A percentile compares a stretch with the other conserved stretches of the same genome.
Evolutionary conservation across 257 asterid species (phyloP).

Genomic region (Solanum dulcamara): DNA sequence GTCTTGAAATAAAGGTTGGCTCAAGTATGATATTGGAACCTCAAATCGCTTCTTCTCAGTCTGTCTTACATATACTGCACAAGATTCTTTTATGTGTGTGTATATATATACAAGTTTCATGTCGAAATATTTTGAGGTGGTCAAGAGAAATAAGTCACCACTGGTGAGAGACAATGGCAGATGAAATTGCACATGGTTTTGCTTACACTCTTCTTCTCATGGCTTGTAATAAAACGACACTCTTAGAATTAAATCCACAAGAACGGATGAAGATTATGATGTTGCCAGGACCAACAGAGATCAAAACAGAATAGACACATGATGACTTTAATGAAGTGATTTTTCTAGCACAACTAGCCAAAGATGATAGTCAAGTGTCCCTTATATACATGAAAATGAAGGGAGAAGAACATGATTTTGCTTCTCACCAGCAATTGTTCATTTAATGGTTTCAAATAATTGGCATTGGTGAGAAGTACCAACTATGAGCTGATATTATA

Average conservation of each 20-base stretch:
- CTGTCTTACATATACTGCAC: too few relatives aligned
- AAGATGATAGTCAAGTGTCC: background rate
- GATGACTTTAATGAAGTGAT: background rate
- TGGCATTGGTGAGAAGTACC: background rate
- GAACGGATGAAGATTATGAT: too few relatives aligned
- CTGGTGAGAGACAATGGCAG: background rate
- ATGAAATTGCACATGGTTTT: background rate
- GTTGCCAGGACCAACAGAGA: too few relatives aligned
- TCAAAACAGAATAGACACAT: background rate
- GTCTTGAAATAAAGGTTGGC: too few relatives aligned
- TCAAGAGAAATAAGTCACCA: background rate
- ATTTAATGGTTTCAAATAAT: background rate
- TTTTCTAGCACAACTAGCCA: background rate
- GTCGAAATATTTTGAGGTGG: accelerated
- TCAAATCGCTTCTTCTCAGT: too few relatives aligned
- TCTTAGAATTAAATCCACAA: too few relatives aligned
- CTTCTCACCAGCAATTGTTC: background rate
- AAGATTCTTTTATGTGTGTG: too few relatives aligned
- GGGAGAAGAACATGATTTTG: background rate
- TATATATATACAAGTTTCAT: background rate
- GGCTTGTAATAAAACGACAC: background rate
- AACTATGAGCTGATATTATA: background rate
- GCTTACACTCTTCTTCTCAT: background rate
- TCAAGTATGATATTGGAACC: too few relatives aligned
- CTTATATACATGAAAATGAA: background rate